Evolutionary conservation across 352 stramenopile genomes (phyloP), one percentile per base, ranked within the genome.

Genomic region (Globisporangium sylvaticum): DNA sequence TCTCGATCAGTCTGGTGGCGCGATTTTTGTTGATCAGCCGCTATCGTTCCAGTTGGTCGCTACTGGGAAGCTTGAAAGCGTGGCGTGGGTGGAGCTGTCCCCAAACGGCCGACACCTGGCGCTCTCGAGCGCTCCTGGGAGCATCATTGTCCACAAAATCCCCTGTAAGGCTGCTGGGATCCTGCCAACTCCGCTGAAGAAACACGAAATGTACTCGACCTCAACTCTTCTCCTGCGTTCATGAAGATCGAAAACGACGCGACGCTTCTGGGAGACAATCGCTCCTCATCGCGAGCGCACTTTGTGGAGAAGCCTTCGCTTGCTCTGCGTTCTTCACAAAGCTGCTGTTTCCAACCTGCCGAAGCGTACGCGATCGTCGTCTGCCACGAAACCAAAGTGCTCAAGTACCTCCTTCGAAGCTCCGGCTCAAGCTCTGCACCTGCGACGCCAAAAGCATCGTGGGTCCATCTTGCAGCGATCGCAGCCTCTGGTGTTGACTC

Each of bases 401-500:
- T 77, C 18, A 82, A 86, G 59, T 83, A 69, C 57, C 24, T 66
- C 15, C 58, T 83, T 1, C 69, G 15, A 44, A 55, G 12, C 34
- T 65, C 9, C 18, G 39, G n/a, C 20, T 27, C 22, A 25, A 50
- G n/a, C n/a, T 24, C 14, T 44, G 20, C 46, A 22, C 27, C 20
- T 6, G 29, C 31, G 22, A 39, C 60, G 52, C 25, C 20, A 20
- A 8, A 72, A 75, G 29, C 56, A 39, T n/a, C 52, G 7, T 82
- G 81, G 77, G 54, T 67, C 8, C 75, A 89, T 44, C 64, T 90
- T 20, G 66, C 64, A 9, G 52, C 27, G 4, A 83, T 91, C 39
- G 78, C 73, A 9, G 52, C 69, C 5, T 82, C 78, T 6, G 50
- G 53, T 2, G 58, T 80, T 25, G 79, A 89, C 52, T 39, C 72